Base-by-base conservation (phyloP, 495 filamentous ascomycete genomes). In the Penicillium robsamsonii region DNA sequence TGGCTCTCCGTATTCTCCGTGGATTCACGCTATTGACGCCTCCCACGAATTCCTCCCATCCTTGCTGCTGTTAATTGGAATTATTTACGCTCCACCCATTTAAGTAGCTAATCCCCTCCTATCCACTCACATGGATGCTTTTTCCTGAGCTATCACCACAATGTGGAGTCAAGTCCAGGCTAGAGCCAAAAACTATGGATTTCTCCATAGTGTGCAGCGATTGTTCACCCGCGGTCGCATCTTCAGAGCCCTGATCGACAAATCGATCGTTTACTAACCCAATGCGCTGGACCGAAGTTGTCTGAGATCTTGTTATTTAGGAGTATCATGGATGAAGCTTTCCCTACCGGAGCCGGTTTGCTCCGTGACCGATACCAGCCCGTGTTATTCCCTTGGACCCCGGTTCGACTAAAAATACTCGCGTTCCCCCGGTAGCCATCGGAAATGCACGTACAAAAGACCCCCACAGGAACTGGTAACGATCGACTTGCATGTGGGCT, bases 231-330 rank as follows among this genome's bases (percentile, higher is more conserved):
- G 12, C 57, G 20, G 35, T 41, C 15, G 33, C 27, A 15, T 49
- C 51, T 42, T 42, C 25, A 41, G 25, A 58, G 30, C 15, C 7
- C 15, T 37, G 58, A 59, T 59, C 59, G 56, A 46, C 51, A 53
- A 24, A 41, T 57, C 62, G 62, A 62, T 65, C 53, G 25, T 52
- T 45, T 51, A 54, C n/a, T 45, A 55, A 53, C 40, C 62, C 59
- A 55, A 29, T 15, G 29, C 17, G n/a, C 29, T 33, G 46, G 58
- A 42, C 40, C 37, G 22, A 37, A 35, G 29, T 18, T 17, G 10
- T 33, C 42, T 59, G 31, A 38, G 62, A 65, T 62, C 59, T 56
- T 29, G 41, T 25, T 2, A 42, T 25, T 50, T 13, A 40, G 31
- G 33, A 52, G 15, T 41, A 43, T 18, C 17, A n/a, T 46, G 27